Evolutionary conservation across 495 filamentous ascomycete genomes (phyloP).

Genomic region (Talaromyces ruber): DNA sequence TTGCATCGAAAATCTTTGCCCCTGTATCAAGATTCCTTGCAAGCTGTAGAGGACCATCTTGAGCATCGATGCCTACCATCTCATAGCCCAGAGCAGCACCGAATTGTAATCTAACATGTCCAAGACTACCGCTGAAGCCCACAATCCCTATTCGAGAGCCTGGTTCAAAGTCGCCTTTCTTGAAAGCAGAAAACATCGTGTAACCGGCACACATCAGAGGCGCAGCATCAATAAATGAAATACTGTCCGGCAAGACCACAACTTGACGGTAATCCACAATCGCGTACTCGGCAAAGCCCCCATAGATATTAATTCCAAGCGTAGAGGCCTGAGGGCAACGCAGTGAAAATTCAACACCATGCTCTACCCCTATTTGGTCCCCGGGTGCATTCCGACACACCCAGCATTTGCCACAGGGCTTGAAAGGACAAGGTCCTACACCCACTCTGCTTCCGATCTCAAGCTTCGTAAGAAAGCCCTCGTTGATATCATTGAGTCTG

Average conservation of each 20-base stretch:
- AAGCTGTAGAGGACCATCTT: conserved; percentile 1
- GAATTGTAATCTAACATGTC: conserved; percentile 20
- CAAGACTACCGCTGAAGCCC: conserved; percentile 14
- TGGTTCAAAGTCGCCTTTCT: not conserved
- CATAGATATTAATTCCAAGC: conserved; percentile 19
- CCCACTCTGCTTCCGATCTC: not conserved
- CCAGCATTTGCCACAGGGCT: conserved; percentile 6
- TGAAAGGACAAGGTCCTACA: not conserved
- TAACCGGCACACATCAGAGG: conserved; percentile 33
- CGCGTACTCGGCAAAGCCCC: conserved; percentile 24
- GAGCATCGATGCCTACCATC: conserved; percentile 12
- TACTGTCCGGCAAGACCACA: conserved; percentile 20
- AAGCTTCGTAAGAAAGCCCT: conserved; percentile 28
- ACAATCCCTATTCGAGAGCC: conserved; percentile 16
- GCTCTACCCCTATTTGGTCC: not conserved
- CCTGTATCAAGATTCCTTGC: not conserved
- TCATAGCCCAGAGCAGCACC: conserved; percentile 16
- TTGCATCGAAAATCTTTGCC: not conserved
- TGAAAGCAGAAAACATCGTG: conserved; percentile 15
- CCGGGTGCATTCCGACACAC: conserved; percentile 5
- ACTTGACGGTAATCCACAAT: conserved; percentile 17
- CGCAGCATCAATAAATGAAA: conserved; percentile 22
- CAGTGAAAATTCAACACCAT: not conserved
- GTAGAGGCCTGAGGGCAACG: conserved; percentile 7
- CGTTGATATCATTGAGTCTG: not conserved